These are phyloP conservation scores for Aspergillus fischeri DNA, from an alignment of 2,329 filamentous ascomycete species.

Conservation along the genomic window DNA sequence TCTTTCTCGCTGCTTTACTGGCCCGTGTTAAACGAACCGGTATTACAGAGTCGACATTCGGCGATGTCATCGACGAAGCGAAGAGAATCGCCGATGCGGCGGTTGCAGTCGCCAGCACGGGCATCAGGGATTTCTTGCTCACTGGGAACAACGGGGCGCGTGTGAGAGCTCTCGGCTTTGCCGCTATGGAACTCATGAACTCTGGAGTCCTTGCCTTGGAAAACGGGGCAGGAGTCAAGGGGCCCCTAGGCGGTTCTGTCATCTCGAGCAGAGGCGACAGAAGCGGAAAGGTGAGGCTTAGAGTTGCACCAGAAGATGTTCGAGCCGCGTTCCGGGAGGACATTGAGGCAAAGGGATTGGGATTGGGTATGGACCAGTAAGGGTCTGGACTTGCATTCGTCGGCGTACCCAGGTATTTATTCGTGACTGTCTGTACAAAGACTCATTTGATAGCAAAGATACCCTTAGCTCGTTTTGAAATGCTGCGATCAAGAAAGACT, in stretches of 20 bases:
- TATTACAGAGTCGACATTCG: slow-evolving; percentile 79
- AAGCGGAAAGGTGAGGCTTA: slow-evolving; percentile 79
- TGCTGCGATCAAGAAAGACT: neutral
- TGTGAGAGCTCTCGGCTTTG: slow-evolving; percentile 61
- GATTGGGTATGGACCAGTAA: slow-evolving; percentile 48
- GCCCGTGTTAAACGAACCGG: slow-evolving; percentile 77
- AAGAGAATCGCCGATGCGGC: slow-evolving; percentile 56
- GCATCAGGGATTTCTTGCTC: slow-evolving; percentile 60
- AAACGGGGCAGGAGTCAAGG: slow-evolving; percentile 26
- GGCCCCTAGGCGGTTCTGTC: slow-evolving; percentile 37
- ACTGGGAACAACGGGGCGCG: slow-evolving; percentile 41
- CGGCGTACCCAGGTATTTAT: neutral
- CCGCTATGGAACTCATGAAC: slow-evolving; percentile 77
- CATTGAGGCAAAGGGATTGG: slow-evolving; percentile 75
- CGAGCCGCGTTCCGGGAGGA: slow-evolving; percentile 85
- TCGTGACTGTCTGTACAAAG: neutral
- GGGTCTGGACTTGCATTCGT: neutral
- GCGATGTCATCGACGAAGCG: slow-evolving; percentile 85
- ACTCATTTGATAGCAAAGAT: slow-evolving; percentile 3
- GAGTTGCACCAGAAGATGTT: slow-evolving; percentile 87
- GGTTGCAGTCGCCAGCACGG: slow-evolving; percentile 42
- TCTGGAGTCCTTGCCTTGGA: slow-evolving; percentile 86
- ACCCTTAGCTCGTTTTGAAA: slow-evolving; percentile 1
- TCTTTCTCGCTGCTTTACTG: slow-evolving; percentile 79
- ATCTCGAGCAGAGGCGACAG: slow-evolving; percentile 67